These are phyloP conservation scores for Oryza glaberrima DNA, from an alignment of 176 grass and related monocot genomes.

Conservation along the genomic window DNA sequence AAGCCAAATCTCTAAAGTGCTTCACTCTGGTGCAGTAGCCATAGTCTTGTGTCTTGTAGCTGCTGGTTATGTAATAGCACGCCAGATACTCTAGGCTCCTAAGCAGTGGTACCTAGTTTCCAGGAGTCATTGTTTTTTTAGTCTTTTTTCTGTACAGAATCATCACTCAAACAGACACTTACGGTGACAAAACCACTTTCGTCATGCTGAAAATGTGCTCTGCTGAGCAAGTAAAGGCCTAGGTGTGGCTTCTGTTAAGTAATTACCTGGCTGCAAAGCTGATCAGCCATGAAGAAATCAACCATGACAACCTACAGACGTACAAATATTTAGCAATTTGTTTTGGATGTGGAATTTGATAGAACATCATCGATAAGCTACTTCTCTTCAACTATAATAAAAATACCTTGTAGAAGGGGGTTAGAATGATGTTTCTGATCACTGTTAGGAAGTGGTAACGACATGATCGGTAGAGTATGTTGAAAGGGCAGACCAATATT, in stretches of 20 bases:
- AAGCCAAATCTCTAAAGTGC: constrained; percentile 88
- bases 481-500: constrained; percentile 84
- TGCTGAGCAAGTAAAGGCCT: constrained; percentile 20
- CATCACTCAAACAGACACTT: constrained; percentile 24
- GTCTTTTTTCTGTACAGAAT: constrained; percentile 25
- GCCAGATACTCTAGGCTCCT: constrained; percentile 87
- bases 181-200: constrained; percentile 21
- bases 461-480: constrained; percentile 75
- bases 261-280: constrained; percentile 93
- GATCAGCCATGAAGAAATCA: constrained; percentile 99
- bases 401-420: constrained; percentile 93
- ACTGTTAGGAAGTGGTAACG: constrained; percentile 79
- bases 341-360: constrained; percentile 34
- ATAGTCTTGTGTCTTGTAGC: constrained; percentile 94
- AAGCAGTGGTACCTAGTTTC: constrained; percentile 86
- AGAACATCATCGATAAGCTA: neutral
- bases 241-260: constrained; percentile 14
- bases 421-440: constrained; percentile 89
- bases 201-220: constrained; percentile 21
- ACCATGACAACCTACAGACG: constrained; percentile 91
- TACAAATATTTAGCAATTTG: constrained; percentile 22
- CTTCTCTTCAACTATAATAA: constrained; percentile 29
- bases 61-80: constrained; percentile 96
- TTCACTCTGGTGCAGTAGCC: constrained; percentile 94
- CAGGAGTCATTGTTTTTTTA: constrained; percentile 39